Evolutionary conservation across 2,329 filamentous ascomycete species (phyloP).

Genomic region (Hymenoscyphus albidus): DNA sequence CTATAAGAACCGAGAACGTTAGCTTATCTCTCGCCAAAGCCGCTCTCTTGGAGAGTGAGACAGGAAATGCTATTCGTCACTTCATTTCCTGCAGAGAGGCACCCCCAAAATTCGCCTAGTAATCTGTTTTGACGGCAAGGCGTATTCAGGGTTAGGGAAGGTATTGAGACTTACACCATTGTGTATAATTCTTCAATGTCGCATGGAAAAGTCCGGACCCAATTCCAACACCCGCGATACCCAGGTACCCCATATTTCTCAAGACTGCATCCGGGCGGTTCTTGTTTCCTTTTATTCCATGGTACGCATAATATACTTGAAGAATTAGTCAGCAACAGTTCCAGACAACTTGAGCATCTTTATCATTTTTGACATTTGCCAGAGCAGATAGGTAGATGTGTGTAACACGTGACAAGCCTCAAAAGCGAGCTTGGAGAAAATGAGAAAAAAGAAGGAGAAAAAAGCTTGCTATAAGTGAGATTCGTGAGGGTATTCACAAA

Average conservation of each 20-base stretch:
- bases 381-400: neutral
- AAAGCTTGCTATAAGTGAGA: slow-evolving; percentile 43
- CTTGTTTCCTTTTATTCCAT: slow-evolving; percentile 30
- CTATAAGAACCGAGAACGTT: slow-evolving; percentile 18
- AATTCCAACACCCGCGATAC: slow-evolving; percentile 41
- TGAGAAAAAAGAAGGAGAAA: neutral
- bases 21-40: neutral
- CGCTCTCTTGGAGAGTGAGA: neutral
- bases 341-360: neutral
- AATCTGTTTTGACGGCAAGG: neutral
- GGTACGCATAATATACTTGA: slow-evolving; percentile 31
- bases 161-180: slow-evolving; percentile 39
- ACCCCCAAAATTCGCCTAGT: neutral
- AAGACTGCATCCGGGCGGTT: slow-evolving; percentile 31
- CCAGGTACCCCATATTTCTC: slow-evolving; percentile 39
- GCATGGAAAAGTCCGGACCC: slow-evolving; percentile 42
- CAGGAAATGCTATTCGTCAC: neutral
- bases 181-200: slow-evolving; percentile 43
- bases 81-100: neutral
- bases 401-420: neutral
- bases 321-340: neutral
- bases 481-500: slow-evolving; percentile 52
- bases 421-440: neutral
- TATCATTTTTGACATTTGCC: neutral
- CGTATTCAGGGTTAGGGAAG: neutral